Base-by-base conservation (phyloP, 2,329 filamentous ascomycete species). In the Fusarium sp. region DNA sequence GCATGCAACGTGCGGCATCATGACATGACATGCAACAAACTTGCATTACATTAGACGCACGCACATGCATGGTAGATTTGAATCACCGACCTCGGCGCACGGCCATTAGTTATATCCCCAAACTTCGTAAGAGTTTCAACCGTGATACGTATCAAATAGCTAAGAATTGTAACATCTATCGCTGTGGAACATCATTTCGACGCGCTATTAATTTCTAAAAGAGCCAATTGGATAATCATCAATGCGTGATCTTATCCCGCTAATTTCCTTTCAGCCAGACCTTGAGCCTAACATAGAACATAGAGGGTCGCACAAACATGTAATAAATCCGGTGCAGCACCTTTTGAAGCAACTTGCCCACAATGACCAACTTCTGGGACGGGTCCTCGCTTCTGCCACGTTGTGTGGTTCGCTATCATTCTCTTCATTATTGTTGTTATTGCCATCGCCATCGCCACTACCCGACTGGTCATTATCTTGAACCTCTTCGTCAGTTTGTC, bases 151-250 rank as follows among this genome's bases (percentile, higher is more conserved):
- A 65, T 47, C 47, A 65, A 14, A 36, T 65, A 42, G 25, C 33
- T 18, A 36, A 65, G n/a, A 44, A 44, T 33, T 65, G 17, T 38
- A 42, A 56, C 31, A n/a, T 49, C 15, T 57, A 65, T 42, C 62
- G 62, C 49, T 59, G n/a, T 39, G 31, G 27, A 39, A 53, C n/a
- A 27, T 39, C 33, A 39, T 53, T 39, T 53, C 33, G 49, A 39
- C 9, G 7, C 49, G 49, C 49, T 53, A 38, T 29, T 17, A 13
- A 36, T 27, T 27, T 20, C 31, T 36, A 11, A 22, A 25, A 52
- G 22, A 27, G 15, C 33, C 33, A n/a, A 36, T 17, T 7, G 18
- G 7, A 39, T 29, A 38, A 53, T n/a, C 49, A 52, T 38, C 49
- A 38, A n/a, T 17, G 33, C 33, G 8, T 53, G 33, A 53, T 27